Base-by-base conservation (phyloP, 768 basidiomycete species). In the Lenzites betulinus region DNA sequence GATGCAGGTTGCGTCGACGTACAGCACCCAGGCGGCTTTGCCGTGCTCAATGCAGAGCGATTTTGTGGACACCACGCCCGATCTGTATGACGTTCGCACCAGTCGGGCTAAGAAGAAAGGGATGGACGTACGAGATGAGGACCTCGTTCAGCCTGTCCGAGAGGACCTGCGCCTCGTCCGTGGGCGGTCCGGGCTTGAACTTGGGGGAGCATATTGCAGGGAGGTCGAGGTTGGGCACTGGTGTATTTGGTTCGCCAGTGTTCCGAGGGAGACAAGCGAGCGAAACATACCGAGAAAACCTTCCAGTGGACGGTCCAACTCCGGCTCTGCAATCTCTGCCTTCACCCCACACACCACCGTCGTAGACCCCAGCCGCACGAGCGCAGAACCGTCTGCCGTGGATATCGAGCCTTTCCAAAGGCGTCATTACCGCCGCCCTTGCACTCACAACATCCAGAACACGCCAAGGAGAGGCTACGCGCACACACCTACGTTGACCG, bases 291-390 rank as follows among this genome's bases (percentile, higher is more conserved):
- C 95, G 23, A 98, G 68, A 70, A 90, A 98, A 0, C 96, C 96
- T 28, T 86, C 80, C 16, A 81, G 76, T 0, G 89, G 91, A 2
- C 74, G 74, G 63, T 93, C 87, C 18, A 96, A 70, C 66, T 92
- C 90, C 5, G 96, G 96, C 67, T 94, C 92, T 26, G 93, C 89
- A 41, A 96, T 89, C 74, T 98, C 95, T 15, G 93, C 95, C 71
- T 97, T 98, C 65, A 99, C 85, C 1, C 97, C 97, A 68, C 95
- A 98, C 0, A 98, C 92, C 38, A 98, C 79, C 1, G 93, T 98
- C n/a, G 96, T 97, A 48, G 92, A 83, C 20, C 97, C 97, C 60
- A 98, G 71, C 26, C 93, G 80, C 4, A 98, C 92, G 41, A 99
- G 87, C 0, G 95, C 88, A 5, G 95, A 97, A 0, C 95, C 95